Evolutionary conservation across 2,329 filamentous ascomycete species (phyloP).

Genomic region (Sporothrix mexicana): DNA sequence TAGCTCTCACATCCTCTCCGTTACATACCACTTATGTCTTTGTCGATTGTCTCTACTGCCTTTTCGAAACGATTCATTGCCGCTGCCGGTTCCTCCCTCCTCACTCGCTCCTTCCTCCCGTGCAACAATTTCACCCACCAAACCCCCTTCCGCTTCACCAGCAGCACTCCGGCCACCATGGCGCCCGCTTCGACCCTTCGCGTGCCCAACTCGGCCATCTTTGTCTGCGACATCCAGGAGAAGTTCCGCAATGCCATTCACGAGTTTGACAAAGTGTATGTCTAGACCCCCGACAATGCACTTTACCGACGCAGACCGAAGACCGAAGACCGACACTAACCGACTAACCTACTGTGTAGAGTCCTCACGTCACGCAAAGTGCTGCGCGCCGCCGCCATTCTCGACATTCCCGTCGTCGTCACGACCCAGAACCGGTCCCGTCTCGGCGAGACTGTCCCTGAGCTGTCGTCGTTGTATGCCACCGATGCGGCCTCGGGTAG

Average conservation of each 20-base stretch:
- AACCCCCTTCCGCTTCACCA: background rate
- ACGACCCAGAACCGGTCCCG: constrained; percentile 84
- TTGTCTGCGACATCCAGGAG: constrained; percentile 92
- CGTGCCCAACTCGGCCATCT: constrained; percentile 50
- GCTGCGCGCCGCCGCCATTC: constrained; percentile 65
- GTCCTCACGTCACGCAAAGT: constrained; percentile 72
- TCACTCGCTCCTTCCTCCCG: background rate
- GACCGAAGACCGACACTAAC: too few relatives aligned
- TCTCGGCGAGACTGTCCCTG: constrained; percentile 78
- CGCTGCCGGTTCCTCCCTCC: background rate
- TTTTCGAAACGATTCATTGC: background rate
- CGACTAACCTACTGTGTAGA: constrained; percentile 47
- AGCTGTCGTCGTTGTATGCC: constrained; percentile 65
- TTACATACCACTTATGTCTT: background rate
- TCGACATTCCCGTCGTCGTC: constrained; percentile 78
- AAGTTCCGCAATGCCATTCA: constrained; percentile 85
- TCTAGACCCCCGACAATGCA: constrained; percentile 31
- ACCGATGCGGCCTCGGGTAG: constrained; percentile 49
- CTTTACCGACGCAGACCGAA: too few relatives aligned
- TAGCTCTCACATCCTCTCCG: too few relatives aligned
- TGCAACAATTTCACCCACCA: background rate
- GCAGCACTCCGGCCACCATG: constrained; percentile 26
- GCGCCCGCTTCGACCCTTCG: constrained; percentile 20
- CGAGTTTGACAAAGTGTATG: constrained; percentile 82
- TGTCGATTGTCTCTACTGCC: background rate